Evolutionary conservation across 768 basidiomycete species (phyloP).

Genomic region (Hygrophorus pudorinus): DNA sequence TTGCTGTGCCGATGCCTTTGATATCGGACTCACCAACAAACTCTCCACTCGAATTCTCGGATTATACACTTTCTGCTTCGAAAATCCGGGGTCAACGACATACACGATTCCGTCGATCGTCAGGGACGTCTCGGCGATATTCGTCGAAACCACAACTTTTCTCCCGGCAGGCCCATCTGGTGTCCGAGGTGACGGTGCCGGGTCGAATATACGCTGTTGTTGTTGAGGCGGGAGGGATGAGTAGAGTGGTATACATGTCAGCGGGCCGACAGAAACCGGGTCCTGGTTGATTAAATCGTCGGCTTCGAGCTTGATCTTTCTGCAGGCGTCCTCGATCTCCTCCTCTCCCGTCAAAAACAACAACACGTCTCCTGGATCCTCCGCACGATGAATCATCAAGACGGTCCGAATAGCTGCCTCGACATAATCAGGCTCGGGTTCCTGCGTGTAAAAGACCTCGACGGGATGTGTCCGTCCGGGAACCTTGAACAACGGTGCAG

Average conservation of each 20-base stretch:
- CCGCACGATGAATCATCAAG: constrained; percentile 93
- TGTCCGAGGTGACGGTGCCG: constrained; percentile 55
- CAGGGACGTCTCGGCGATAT: constrained; percentile 94
- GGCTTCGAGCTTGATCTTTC: constrained; percentile 86
- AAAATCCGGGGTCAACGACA: constrained; percentile 95
- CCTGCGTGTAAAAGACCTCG: constrained; percentile 89
- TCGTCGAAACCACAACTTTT: constrained; percentile 92
- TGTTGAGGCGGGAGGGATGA: constrained; percentile 90
- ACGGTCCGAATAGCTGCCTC: constrained; percentile 96
- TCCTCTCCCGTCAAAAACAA: constrained; percentile 97
- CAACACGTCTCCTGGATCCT: constrained; percentile 86
- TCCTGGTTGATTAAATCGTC: constrained; percentile 72
- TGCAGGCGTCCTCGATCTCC: constrained; percentile 94
- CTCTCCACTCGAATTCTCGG: constrained; percentile 94
- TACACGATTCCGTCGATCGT: constrained; percentile 99
- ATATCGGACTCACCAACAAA: constrained; percentile 88
- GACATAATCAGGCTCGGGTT: constrained; percentile 91
- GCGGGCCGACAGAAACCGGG: constrained; percentile 69
- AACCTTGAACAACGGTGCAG: constrained; percentile 80
- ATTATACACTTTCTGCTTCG: constrained; percentile 98
- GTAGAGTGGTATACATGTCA: constrained; percentile 88
- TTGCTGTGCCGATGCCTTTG: constrained; percentile 94
- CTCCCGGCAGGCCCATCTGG: constrained; percentile 74
- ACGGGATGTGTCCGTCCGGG: constrained; percentile 93
- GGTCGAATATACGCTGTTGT: constrained; percentile 95